Evolutionary conservation across 148 eudicot species (phyloP).

Genomic region (Vaccinium macrocarpon): DNA sequence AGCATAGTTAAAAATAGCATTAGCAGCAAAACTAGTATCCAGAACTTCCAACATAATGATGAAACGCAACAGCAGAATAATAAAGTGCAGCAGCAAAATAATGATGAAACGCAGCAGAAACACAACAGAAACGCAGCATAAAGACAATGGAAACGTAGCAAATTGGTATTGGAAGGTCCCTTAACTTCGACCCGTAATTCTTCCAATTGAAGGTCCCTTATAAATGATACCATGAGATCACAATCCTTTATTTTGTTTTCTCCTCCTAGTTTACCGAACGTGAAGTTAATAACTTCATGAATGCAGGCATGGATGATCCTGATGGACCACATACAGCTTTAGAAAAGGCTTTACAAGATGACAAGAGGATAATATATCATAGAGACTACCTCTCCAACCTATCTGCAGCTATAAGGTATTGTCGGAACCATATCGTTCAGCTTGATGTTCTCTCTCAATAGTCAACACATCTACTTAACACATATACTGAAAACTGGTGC

Average conservation of each 20-base stretch:
- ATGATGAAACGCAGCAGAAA: no score
- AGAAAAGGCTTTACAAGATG: slow-evolving; percentile 70
- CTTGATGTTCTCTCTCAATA: background rate
- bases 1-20: no score
- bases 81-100: no score
- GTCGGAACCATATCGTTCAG: background rate
- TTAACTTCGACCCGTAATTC: no score
- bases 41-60: no score
- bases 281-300: background rate
- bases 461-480: background rate
- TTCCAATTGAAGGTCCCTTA: no score
- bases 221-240: background rate
- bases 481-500: slow-evolving; percentile 22
- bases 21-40: no score
- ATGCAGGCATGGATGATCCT: slow-evolving; percentile 81
- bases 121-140: no score
- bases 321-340: slow-evolving; percentile 39
- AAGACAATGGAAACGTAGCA: no score
- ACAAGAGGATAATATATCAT: slow-evolving; percentile 72
- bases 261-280: background rate
- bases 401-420: slow-evolving; percentile 87
- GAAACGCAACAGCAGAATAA: no score
- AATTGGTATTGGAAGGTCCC: no score
- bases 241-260: background rate
- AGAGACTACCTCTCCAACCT: slow-evolving; percentile 91